Base-by-base conservation (phyloP, 164 flowering plant genomes). In the Annona squamosa region DNA sequence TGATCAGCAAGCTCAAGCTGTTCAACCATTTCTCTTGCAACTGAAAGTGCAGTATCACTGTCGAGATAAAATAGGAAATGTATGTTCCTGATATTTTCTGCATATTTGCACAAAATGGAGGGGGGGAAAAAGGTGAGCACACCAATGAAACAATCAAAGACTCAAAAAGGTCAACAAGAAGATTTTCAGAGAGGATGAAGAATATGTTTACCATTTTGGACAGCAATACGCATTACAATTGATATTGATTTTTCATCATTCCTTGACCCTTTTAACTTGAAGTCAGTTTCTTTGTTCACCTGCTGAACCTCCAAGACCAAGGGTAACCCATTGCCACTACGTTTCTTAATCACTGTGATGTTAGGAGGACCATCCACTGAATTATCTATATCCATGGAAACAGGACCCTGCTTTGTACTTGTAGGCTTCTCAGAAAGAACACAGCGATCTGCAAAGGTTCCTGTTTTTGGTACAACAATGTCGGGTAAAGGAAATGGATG, bases 21-120 rank as follows among this genome's bases (percentile, higher is more conserved):
- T 62, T 90, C 96, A 77, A 86, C 97, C 98, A 94, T 94, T 82
- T 94, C 99, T 12, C 82, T 71, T 0, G 96, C 94, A 47, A 94
- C 89, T 17, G 89, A 84, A 9, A 84, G 52, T 68, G 98, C 90
- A 37, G 94, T 92, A 82, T 94, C 99, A 3, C 79, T 77, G 41
- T 88, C 84, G 17, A 89, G 89, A 80, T 85, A 89, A 77, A 91
- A 91, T 68, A 73, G 62, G 77, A 92, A 92, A 75, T 89, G 85
- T 73, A 91, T 84, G 72, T 90, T 87, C 77, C 83, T 86, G 18
- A 79, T 91, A 69, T 75, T 78, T 69, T 93, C 98, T 94, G 89
- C 82, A 83, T 57, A 7, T 52, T 5, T 52, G 59, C 59, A 52
- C 59, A 52, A 52, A 52, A 52, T 9, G 13, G 13, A 3, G 63